These are phyloP conservation scores for Sclerotinia borealis DNA, from an alignment of 2,329 filamentous ascomycete genomes.

Conservation along the genomic window DNA sequence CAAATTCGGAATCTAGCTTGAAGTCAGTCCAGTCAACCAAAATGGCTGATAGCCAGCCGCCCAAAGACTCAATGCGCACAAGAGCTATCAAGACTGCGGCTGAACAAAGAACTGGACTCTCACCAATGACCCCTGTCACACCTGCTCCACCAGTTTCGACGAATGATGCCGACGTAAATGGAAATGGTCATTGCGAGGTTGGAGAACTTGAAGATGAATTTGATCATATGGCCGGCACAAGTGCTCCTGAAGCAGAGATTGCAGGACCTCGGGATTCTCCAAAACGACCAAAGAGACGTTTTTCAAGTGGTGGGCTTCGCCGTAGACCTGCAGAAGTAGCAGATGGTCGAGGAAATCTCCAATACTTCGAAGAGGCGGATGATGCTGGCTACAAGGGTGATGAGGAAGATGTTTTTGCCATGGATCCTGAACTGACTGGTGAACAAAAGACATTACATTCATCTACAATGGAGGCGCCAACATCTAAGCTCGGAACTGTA, in stretches of 20 bases:
- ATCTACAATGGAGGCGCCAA: background rate
- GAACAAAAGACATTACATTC: constrained; percentile 3
- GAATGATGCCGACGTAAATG: background rate
- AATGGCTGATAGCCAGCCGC: constrained; percentile 33
- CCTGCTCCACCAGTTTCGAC: constrained; percentile 9
- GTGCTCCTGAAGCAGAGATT: constrained; percentile 56
- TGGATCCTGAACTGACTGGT: constrained; percentile 44
- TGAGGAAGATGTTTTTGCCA: constrained; percentile 63
- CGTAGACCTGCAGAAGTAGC: constrained; percentile 67
- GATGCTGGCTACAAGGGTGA: constrained; percentile 75
- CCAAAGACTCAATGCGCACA: constrained; percentile 36
- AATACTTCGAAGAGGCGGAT: constrained; percentile 86
- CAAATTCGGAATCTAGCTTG: constrained; percentile 32
- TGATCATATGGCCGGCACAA: constrained; percentile 50
- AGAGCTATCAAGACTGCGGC: constrained; percentile 28
- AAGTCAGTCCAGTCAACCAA: constrained; percentile 21
- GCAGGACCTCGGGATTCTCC: constrained; percentile 15
- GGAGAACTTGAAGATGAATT: constrained; percentile 33
- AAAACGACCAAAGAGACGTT: constrained; percentile 57
- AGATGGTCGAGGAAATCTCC: constrained; percentile 67
- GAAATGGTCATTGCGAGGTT: constrained; percentile 14
- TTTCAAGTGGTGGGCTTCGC: constrained; percentile 80
- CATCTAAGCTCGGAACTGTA: background rate
- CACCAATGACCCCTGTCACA: constrained; percentile 14
- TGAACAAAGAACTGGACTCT: constrained; percentile 19